Percentiles rank a stretch among this genome's conserved stretches.
phyloP scores from a whole-genome alignment of 805 yeast genomes.

The Ogataea sp. region DNA sequence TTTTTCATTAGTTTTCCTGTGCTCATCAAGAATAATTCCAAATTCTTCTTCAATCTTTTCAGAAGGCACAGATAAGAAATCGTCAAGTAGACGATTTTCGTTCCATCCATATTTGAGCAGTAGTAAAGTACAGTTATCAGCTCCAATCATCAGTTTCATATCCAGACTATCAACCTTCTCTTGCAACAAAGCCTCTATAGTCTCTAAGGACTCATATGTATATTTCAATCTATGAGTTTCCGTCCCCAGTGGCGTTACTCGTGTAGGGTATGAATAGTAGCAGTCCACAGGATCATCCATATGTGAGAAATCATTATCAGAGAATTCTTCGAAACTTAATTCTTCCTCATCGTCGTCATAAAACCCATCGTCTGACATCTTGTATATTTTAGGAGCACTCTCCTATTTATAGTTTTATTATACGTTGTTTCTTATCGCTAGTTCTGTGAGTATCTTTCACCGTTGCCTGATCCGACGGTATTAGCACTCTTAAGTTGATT shows the following conservation, averaged over 20 bases:
- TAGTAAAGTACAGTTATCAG: constrained; percentile 33
- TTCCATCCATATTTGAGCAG: constrained; percentile 51
- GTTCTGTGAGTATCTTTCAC: too few relatives aligned
- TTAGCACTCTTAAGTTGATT: too few relatives aligned
- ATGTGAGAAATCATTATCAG: background rate
- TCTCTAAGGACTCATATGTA: constrained; percentile 20
- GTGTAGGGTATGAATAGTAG: constrained; percentile 12
- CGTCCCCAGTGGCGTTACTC: constrained; percentile 11
- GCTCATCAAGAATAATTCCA: constrained; percentile 27
- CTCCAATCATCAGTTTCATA: constrained; percentile 28
- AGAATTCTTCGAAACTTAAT: background rate
- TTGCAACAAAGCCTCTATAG: constrained; percentile 18
- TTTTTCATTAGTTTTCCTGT: constrained; percentile 17
- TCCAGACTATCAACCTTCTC: constrained; percentile 26
- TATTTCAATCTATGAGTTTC: constrained; percentile 23
- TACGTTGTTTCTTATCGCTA: too few relatives aligned
- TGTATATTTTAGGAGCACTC: too few relatives aligned
- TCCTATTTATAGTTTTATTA: too few relatives aligned
- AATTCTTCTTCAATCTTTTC: constrained; percentile 14
- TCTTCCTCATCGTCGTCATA: background rate
- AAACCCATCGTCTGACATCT: background rate
- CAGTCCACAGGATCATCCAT: constrained; percentile 1
- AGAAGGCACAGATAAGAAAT: constrained; percentile 34
- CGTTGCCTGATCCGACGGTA: too few relatives aligned
- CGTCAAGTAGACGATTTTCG: constrained; percentile 47